Evolutionary conservation across 1,284 basidiomycete genomes (phyloP).

Genomic region (Leccinum subrobustum): DNA sequence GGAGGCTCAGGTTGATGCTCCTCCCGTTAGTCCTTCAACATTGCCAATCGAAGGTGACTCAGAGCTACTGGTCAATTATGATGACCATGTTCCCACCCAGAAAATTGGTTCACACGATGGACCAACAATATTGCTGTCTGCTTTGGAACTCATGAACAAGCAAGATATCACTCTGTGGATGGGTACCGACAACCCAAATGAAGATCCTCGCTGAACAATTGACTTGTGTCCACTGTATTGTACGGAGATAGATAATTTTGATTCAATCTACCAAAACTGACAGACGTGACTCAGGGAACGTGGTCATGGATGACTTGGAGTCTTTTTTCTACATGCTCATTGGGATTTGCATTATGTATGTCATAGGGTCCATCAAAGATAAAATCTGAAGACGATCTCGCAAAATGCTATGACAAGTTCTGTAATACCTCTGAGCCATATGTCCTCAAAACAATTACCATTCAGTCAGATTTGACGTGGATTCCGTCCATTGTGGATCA

Average conservation of each 20-base stretch:
- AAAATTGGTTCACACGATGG: not conserved
- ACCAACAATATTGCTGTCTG: not conserved
- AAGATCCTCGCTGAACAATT: not conserved
- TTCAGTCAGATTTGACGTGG: too few species aligned
- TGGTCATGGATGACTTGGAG: not conserved
- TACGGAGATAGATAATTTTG: not conserved
- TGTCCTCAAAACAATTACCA: too few species aligned
- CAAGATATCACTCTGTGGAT: conserved; percentile 5
- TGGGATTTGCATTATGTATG: not conserved
- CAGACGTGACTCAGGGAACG: not conserved
- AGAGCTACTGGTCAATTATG: not conserved
- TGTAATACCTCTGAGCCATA: too few species aligned
- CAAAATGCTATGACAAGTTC: not conserved
- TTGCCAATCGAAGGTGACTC: not conserved
- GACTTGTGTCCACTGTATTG: conserved; percentile 5
- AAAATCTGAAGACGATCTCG: not conserved
- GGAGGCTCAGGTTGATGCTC: not conserved
- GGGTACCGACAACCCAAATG: not conserved
- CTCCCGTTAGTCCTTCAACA: not conserved
- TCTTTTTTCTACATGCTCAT: not conserved
- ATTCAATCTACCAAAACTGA: not conserved
- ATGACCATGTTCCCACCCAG: not conserved
- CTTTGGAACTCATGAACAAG: not conserved
- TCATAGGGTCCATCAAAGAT: not conserved
- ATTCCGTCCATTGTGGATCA: too few species aligned